Base-by-base conservation (phyloP, 805 yeast species). In the Ogataea zsoltii region DNA sequence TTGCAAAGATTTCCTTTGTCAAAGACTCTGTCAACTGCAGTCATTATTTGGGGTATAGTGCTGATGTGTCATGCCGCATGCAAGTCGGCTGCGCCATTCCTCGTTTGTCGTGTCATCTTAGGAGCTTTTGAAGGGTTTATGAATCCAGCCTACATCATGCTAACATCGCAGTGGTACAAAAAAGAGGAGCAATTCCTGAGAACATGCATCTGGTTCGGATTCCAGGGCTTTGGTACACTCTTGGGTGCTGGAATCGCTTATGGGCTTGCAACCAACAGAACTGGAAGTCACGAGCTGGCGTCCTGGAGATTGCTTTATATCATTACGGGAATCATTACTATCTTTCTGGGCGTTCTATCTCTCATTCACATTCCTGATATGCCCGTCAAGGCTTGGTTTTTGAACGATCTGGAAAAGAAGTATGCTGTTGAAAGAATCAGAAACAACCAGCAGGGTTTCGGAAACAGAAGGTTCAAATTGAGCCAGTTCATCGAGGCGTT, bases 251-350 rank as follows among this genome's bases (percentile, higher is more conserved):
- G 73, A 10, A 74, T 83, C 46, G 80, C 86, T 1, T 80, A 80
- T 53, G 84, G 82, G 13, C 62, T 80, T 4, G 69, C 63, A 1
- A 70, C 35, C 12, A 40, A 43, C 13, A 35, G 38, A 25, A 19
- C 31, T 21, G 32, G 33, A 29, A 25, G 12, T 23, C 19, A 31
- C 21, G 34, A 13, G 34, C 36, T 28, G 28, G 33, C 16, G 21
- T 35, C 83, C 3, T 86, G 91, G 91, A 80, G 76, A 56, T 60
- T 79, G 12, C 60, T 82, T 3, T 85, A 75, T 58, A 65, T 85
- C 38, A 68, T 83, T 25, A 73, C 78, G 33, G 95, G 94, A 13
- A 59, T 71, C 7, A 70, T 80, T 45, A 82, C 88, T 2, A 61
- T 82, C 6, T 56, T 74, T 10, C 55, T 79, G 13, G 86, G 85